These are phyloP conservation scores for Aureobasidium sp. DNA, from an alignment of 2,329 filamentous ascomycete species.

Conservation along the genomic window DNA sequence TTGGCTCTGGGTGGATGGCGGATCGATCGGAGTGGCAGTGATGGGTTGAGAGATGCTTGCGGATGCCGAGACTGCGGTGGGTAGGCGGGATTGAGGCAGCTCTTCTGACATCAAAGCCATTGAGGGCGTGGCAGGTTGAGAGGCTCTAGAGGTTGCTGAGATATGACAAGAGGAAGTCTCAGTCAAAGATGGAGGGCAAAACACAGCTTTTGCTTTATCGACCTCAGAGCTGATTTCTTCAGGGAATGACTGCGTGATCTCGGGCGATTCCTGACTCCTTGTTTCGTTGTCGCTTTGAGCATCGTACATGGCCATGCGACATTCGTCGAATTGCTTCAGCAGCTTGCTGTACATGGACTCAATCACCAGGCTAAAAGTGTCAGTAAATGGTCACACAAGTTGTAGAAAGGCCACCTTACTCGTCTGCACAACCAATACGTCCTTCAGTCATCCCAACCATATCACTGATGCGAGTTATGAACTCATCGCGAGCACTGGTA, in stretches of 20 bases:
- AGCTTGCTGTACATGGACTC: neutral
- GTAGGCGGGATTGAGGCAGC: no score
- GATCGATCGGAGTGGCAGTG: neutral
- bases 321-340: neutral
- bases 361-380: neutral
- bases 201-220: neutral
- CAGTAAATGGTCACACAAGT: neutral
- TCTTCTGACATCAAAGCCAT: no score
- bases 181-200: neutral
- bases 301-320: neutral
- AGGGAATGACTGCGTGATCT: neutral
- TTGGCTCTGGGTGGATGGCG: neutral
- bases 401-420: neutral
- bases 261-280: no score
- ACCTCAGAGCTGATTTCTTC: neutral
- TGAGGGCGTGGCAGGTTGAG: neutral
- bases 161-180: neutral
- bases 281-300: no score
- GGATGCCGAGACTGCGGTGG: neutral
- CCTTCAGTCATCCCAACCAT: neutral
- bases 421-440: neutral
- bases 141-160: neutral
- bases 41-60: no score
- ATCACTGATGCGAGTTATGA: neutral
- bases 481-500: neutral